phyloP scores from a whole-genome alignment of 2,329 filamentous ascomycete species.

The Lachnum nothofagi region DNA sequence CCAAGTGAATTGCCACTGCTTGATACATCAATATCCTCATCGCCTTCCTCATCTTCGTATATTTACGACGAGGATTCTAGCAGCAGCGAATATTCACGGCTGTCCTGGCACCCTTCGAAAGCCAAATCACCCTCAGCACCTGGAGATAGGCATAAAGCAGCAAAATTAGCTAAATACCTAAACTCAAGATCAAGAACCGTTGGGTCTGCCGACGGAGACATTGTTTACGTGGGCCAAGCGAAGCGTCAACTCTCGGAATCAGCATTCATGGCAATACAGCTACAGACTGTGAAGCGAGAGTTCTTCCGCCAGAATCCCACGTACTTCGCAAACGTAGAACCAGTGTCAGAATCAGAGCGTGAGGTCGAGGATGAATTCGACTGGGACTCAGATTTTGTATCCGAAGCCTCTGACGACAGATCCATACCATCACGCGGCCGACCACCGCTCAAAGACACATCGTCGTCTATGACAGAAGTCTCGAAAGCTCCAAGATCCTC shows the following conservation, averaged over 20 bases:
- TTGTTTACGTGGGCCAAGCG: no score
- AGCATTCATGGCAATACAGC: not conserved
- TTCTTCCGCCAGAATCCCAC: not conserved
- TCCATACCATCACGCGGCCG: no score
- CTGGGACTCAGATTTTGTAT: not conserved
- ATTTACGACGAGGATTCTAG: not conserved
- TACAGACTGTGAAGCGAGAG: not conserved
- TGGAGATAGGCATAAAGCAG: not conserved
- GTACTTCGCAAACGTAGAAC: not conserved
- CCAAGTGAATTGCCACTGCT: no score
- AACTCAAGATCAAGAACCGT: not conserved
- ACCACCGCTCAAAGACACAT: not conserved
- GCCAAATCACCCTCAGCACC: not conserved
- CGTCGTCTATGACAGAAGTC: not conserved
- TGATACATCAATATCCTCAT: not conserved
- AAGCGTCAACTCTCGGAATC: not conserved
- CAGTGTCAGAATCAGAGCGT: not conserved
- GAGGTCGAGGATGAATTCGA: not conserved
- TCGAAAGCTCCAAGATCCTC: not conserved
- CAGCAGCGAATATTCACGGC: not conserved
- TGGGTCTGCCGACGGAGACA: not conserved
- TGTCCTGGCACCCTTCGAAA: not conserved
- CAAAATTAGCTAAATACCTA: not conserved
- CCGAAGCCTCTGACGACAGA: no score
- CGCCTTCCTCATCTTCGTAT: not conserved